phyloP scores from a whole-genome alignment of 208 protist genomes.

The Strigomonas galati region DNA sequence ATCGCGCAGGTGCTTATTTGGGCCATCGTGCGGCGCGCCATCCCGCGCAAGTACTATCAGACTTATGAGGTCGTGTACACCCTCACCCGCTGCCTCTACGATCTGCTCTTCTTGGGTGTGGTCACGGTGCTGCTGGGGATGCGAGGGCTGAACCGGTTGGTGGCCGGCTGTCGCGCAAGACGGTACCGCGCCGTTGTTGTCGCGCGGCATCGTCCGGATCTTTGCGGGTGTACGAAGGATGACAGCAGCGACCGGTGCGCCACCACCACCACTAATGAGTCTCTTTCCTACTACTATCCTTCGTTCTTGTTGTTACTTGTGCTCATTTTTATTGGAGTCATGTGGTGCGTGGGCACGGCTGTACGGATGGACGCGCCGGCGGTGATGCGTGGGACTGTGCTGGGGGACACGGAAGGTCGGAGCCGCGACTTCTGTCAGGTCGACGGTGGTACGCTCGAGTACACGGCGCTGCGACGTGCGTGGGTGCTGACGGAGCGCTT shows the following conservation, averaged over 20 bases:
- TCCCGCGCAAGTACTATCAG: not conserved
- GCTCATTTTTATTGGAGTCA: too few relatives aligned
- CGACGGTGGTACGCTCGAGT: not conserved
- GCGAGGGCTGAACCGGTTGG: not conserved
- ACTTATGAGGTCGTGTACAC: not conserved
- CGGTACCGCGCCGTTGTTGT: not conserved
- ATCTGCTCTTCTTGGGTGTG: not conserved
- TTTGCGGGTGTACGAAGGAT: not conserved
- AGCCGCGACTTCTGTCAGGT: not conserved
- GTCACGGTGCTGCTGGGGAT: not conserved
- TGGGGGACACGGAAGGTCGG: constrained; percentile 3
- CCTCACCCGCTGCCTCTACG: not conserved
- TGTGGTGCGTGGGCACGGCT: too few relatives aligned
- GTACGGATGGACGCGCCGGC: not conserved
- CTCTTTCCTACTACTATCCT: too few relatives aligned
- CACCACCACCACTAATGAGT: too few relatives aligned
- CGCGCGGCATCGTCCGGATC: not conserved
- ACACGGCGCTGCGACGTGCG: not conserved
- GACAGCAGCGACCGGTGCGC: not conserved
- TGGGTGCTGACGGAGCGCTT: constrained; percentile 23
- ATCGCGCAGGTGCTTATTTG: too few relatives aligned
- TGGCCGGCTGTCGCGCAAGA: too few relatives aligned
- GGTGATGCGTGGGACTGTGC: not conserved
- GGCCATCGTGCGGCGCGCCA: not conserved
- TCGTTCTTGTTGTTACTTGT: too few relatives aligned